These are phyloP conservation scores for Colletotrichum paranaense DNA, from an alignment of 2,329 filamentous ascomycete genomes.

Conservation along the genomic window DNA sequence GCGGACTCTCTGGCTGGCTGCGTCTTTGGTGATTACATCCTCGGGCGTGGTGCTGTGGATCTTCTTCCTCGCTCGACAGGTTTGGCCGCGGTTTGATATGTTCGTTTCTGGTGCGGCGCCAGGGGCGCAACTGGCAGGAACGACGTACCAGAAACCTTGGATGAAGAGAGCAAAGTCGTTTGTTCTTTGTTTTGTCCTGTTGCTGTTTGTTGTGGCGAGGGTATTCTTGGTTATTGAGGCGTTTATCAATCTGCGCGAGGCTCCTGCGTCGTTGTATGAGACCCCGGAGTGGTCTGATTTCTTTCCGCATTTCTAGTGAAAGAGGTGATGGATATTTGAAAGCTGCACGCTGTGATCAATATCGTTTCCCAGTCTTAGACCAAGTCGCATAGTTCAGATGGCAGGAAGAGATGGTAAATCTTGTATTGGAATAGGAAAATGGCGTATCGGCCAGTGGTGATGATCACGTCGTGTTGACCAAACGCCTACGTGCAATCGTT, in stretches of 20 bases:
- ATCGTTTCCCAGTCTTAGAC: not conserved
- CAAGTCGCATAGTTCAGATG: not conserved
- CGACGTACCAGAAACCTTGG: conserved; percentile 10
- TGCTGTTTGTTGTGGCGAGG: conserved; percentile 33
- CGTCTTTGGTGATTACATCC: conserved; percentile 36
- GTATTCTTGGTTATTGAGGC: conserved; percentile 40
- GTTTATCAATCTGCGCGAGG: conserved; percentile 39
- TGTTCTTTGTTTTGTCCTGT: not conserved
- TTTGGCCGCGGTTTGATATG: conserved; percentile 30
- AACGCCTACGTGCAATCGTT: not conserved
- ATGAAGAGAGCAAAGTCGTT: conserved; percentile 5
- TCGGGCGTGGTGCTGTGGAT: conserved; percentile 21
- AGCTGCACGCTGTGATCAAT: not conserved
- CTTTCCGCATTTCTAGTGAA: conserved; percentile 37
- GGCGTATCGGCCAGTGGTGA: not conserved
- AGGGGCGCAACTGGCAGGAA: conserved; percentile 2
- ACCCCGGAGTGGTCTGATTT: conserved; percentile 40
- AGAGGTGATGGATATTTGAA: not conserved
- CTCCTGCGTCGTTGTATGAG: conserved; percentile 37
- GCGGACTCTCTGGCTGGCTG: conserved; percentile 38
- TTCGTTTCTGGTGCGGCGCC: conserved; percentile 32
- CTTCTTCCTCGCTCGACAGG: conserved; percentile 33
- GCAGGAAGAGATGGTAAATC: not conserved
- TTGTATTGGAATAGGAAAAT: not conserved
- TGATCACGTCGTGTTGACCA: not conserved